Conservation (phyloP, 2,329 filamentous ascomycete genomes). For the Leptoxyphium fumago region DNA sequence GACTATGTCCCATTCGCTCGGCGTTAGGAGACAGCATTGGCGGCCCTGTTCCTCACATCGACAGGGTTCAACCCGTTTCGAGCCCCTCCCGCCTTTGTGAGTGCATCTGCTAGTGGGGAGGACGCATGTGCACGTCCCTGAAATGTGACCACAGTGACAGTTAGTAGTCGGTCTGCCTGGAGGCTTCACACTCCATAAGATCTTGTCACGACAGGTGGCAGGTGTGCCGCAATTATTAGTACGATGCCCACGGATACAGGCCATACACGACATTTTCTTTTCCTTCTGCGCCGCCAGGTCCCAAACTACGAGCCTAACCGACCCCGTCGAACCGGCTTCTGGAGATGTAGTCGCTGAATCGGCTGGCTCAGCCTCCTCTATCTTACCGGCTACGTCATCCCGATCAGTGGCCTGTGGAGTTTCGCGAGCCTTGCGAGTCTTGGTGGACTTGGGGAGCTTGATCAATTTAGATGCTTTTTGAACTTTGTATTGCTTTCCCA, state of each 20-base stretch:
- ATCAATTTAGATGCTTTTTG: too few relatives aligned
- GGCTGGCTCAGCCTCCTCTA: too few relatives aligned
- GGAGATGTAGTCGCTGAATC: too few relatives aligned
- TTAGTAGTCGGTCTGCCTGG: slow-evolving; percentile 20
- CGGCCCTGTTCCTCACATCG: slow-evolving; percentile 21
- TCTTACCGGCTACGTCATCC: too few relatives aligned
- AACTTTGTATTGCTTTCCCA: too few relatives aligned
- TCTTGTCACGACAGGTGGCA: slow-evolving; percentile 19
- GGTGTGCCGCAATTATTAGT: slow-evolving; percentile 20
- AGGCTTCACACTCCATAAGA: slow-evolving; percentile 22
- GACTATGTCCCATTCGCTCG: slow-evolving; percentile 17
- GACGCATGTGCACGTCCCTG: slow-evolving; percentile 20
- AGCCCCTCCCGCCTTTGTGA: slow-evolving; percentile 21
- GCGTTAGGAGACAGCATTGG: slow-evolving; percentile 19
- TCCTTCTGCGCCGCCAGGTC: too few relatives aligned
- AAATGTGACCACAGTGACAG: slow-evolving; percentile 18
- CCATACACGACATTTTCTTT: slow-evolving; percentile 14
- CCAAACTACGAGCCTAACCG: too few relatives aligned
- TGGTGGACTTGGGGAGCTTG: too few relatives aligned
- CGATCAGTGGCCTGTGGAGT: too few relatives aligned
- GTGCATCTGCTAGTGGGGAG: slow-evolving; percentile 18
- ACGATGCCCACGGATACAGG: slow-evolving; percentile 21
- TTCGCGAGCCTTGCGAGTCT: too few relatives aligned
- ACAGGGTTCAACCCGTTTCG: slow-evolving; percentile 19
- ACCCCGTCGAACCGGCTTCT: too few relatives aligned